Base-by-base conservation (phyloP, 768 basidiomycete genomes). In the Chalciporus chontae region DNA sequence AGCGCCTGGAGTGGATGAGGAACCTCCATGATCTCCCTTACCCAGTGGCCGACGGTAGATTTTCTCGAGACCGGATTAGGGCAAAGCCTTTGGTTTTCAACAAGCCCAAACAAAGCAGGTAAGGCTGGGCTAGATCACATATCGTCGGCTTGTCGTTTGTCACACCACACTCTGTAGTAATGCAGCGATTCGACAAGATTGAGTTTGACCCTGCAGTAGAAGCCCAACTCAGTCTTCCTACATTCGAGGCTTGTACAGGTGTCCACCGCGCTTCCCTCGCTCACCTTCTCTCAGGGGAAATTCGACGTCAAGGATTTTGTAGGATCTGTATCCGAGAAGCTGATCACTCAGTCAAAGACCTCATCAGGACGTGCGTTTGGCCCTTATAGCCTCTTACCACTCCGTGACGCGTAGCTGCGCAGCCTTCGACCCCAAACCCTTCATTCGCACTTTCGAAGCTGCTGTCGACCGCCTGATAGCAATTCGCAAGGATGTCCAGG, bases 381-480 rank as follows among this genome's bases (percentile, higher is more conserved):
- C 51, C 19, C 49, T 6, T 43, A 31, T 40, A 21, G 19, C 19
- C 17, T 15, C 5, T 36, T n/a, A 37, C 39, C 8, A 11, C 46
- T 31, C 10, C 39, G n/a, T 58, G 48, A 56, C 44, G 47, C 34
- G 43, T 49, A 47, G 41, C 27, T 53, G 43, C 44, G 14, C 52
- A 94, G 92, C 94, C n/a, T 95, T 95, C 61, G 85, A 95, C 61
- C 92, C 94, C 5, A 86, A 87, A 60, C 92, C 94, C 0, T 96
- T 97, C 70, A 88, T 97, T 52, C 74, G 80, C 46, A 93, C 90
- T 4, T 95, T 99, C 55, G 96, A 98, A 58, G 81, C 83, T 15
- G 90, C 91, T 0, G 85, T 98, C 10, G 94, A 96, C 71, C 82
- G 79, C 46, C 79, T 99, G 29, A 87, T 99, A 53, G 77, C 83